Conservation (phyloP, 495 filamentous ascomycete genomes). For the Aspergillus baeticus region DNA sequence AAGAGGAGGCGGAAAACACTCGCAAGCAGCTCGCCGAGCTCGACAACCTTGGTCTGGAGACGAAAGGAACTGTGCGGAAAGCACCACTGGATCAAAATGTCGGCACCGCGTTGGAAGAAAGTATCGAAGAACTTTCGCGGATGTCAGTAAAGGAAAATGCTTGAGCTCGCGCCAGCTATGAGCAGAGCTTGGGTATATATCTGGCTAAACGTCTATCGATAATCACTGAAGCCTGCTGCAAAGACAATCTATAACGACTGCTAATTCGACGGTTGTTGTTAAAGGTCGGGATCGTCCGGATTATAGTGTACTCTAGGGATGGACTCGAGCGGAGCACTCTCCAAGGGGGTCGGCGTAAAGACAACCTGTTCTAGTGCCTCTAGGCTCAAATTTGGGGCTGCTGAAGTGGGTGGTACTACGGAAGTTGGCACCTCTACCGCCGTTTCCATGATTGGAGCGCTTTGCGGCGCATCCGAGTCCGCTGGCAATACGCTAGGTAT, state of each 20-base stretch:
- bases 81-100: slow-evolving; percentile 23
- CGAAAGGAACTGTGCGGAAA: slow-evolving; percentile 31
- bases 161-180: slow-evolving; percentile 21
- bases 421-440: neutral
- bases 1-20: slow-evolving; percentile 49
- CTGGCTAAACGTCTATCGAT: no score
- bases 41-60: slow-evolving; percentile 38
- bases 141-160: slow-evolving; percentile 44
- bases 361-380: neutral
- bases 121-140: slow-evolving; percentile 38
- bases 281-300: neutral
- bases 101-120: slow-evolving; percentile 37
- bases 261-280: slow-evolving; percentile 5
- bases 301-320: neutral
- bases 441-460: neutral
- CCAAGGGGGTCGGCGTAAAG: neutral
- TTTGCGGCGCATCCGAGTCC: slow-evolving; percentile 2
- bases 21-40: slow-evolving; percentile 45
- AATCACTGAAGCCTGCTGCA: neutral
- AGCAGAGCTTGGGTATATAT: neutral
- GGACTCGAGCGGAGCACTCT: neutral
- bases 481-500: slow-evolving; percentile 24
- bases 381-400: no score
- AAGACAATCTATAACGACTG: neutral
- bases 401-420: no score